Evolutionary conservation across 2,329 filamentous ascomycete genomes (phyloP).

Genomic region (Penicillium sp.): DNA sequence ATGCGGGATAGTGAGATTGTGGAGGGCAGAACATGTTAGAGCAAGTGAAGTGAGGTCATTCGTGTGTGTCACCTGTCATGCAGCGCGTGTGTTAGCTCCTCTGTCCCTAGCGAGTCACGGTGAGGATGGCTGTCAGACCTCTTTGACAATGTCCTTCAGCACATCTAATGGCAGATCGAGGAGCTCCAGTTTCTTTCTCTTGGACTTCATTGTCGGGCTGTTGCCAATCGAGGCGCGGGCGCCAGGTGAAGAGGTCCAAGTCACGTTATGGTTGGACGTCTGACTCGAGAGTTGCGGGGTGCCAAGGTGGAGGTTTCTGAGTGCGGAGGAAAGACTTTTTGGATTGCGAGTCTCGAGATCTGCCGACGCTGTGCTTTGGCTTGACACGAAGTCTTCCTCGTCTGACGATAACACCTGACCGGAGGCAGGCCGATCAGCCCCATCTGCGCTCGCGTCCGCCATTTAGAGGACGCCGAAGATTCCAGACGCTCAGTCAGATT

Average conservation of each 20-base stretch:
- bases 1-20: slow-evolving; percentile 73
- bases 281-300: slow-evolving; percentile 8
- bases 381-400: slow-evolving; percentile 36
- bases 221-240: slow-evolving; percentile 10
- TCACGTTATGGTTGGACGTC: slow-evolving; percentile 14
- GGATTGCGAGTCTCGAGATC: slow-evolving; percentile 18
- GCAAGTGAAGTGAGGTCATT: slow-evolving; percentile 81
- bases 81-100: neutral
- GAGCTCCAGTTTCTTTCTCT: slow-evolving; percentile 63
- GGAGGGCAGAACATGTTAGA: slow-evolving; percentile 75
- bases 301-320: slow-evolving; percentile 19
- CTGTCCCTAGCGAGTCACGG: neutral
- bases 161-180: slow-evolving; percentile 79
- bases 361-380: slow-evolving; percentile 31
- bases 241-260: slow-evolving; percentile 16
- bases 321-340: slow-evolving; percentile 12
- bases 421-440: slow-evolving; percentile 30
- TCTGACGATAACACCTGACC: slow-evolving; percentile 34
- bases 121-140: slow-evolving; percentile 54
- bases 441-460: slow-evolving; percentile 32
- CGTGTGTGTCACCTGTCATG: slow-evolving; percentile 70
- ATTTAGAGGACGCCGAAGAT: slow-evolving; percentile 23
- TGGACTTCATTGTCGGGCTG: neutral
- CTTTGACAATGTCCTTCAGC: slow-evolving; percentile 75
- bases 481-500: slow-evolving; percentile 8